Evolutionary conservation across 2,329 filamentous ascomycete species (phyloP).

Genomic region (Cercospora janseana): DNA sequence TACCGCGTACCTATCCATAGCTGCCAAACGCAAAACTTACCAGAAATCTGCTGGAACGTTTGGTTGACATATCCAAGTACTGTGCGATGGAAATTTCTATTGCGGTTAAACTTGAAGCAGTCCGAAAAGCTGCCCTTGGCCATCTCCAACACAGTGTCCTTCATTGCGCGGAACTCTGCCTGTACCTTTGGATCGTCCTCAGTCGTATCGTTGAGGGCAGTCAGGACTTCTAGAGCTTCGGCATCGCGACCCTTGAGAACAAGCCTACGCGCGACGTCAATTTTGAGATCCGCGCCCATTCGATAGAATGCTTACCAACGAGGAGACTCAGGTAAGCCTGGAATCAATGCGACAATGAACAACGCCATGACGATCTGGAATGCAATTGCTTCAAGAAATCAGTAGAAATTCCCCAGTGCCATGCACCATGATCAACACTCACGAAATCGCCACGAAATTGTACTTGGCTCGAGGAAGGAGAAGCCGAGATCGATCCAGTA

Average conservation of each 20-base stretch:
- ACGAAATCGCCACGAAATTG: constrained; percentile 54
- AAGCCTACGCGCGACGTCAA: constrained; percentile 28
- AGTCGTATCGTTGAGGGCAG: constrained; percentile 39
- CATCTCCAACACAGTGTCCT: constrained; percentile 41
- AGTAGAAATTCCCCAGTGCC: not conserved
- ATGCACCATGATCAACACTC: not conserved
- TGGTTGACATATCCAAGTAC: constrained; percentile 46
- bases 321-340: constrained; percentile 56
- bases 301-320: constrained; percentile 44
- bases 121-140: constrained; percentile 33
- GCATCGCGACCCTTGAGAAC: constrained; percentile 38
- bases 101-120: constrained; percentile 41
- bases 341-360: constrained; percentile 50
- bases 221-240: constrained; percentile 36
- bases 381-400: constrained; percentile 38
- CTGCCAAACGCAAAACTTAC: no score
- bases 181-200: constrained; percentile 35
- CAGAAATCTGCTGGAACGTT: constrained; percentile 47
- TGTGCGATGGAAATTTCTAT: constrained; percentile 48
- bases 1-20: no score
- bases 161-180: constrained; percentile 37
- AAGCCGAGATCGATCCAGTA: constrained; percentile 53
- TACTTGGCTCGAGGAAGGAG: constrained; percentile 40
- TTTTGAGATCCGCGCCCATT: not conserved
- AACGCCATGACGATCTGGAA: constrained; percentile 59